phyloP scores from a whole-genome alignment of 768 basidiomycete species.

The Coprinellus micaceus region DNA sequence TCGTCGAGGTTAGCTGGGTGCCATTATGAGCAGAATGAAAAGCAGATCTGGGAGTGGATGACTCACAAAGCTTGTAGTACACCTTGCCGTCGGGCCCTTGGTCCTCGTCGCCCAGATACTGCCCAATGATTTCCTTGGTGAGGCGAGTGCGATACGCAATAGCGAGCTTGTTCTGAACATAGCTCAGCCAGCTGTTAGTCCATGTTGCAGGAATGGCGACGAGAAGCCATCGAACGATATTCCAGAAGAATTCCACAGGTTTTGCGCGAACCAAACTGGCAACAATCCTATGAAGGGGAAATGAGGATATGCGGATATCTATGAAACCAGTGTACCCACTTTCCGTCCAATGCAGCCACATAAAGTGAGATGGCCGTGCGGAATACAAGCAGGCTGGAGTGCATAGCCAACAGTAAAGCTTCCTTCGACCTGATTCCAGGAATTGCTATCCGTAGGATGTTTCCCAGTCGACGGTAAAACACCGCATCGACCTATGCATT shows the following conservation, averaged over 20 bases:
- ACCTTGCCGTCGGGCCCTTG: constrained; percentile 72
- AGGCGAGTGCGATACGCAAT: constrained; percentile 86
- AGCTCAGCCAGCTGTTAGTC: constrained; percentile 90
- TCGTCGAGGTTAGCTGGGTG: constrained; percentile 85
- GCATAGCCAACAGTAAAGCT: constrained; percentile 80
- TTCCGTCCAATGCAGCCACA: constrained; percentile 91
- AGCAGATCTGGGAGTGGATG: neutral
- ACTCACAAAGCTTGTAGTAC: constrained; percentile 88
- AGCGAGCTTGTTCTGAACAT: constrained; percentile 88
- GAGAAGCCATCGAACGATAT: constrained; percentile 86
- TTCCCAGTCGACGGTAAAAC: constrained; percentile 78
- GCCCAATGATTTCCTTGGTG: constrained; percentile 75
- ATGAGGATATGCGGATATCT: neutral
- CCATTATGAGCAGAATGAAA: no score
- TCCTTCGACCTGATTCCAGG: constrained; percentile 84
- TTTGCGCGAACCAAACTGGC: constrained; percentile 90
- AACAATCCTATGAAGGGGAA: constrained; percentile 66
- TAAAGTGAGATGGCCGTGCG: constrained; percentile 91
- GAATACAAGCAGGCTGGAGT: constrained; percentile 84
- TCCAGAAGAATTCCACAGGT: constrained; percentile 71
- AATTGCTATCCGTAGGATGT: constrained; percentile 83
- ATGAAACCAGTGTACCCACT: constrained; percentile 41
- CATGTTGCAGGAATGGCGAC: constrained; percentile 93
- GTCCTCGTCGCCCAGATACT: constrained; percentile 75
- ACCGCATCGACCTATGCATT: constrained; percentile 74